Evolutionary conservation across 129 eudicot genomes (phyloP).

Genomic region (Helianthus tuberosus): DNA sequence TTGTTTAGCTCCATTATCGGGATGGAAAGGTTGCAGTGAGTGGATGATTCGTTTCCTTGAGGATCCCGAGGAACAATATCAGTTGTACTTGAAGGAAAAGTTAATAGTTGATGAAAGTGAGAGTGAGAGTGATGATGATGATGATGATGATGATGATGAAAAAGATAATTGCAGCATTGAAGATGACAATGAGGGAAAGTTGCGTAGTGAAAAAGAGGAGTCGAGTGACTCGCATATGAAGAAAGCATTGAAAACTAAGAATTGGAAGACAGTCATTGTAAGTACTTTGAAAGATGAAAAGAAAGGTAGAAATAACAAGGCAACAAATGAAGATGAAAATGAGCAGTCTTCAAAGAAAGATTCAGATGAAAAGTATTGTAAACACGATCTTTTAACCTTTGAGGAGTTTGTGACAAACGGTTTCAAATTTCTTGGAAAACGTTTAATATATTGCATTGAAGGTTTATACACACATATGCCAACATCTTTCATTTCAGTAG

Average conservation of each 20-base stretch:
- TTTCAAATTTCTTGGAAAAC: constrained; percentile 20
- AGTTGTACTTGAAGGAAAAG: constrained; percentile 20
- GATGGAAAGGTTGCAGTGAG: constrained; percentile 48
- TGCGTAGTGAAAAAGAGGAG: constrained; percentile 1
- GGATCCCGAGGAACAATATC: constrained; percentile 49
- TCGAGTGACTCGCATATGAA: not conserved
- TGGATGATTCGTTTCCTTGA: constrained; percentile 51
- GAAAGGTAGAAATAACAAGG: not conserved
- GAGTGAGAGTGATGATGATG: no score
- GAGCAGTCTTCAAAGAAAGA: constrained; percentile 12
- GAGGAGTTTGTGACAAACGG: constrained; percentile 44
- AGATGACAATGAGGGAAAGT: not conserved
- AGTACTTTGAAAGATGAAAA: constrained; percentile 2
- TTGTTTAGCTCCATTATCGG: constrained; percentile 43
- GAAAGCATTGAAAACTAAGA: constrained; percentile 7
- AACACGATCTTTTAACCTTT: constrained; percentile 29
- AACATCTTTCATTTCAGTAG: constrained; percentile 41
- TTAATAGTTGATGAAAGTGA: no score
- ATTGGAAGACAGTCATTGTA: constrained; percentile 21
- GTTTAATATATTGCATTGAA: constrained; percentile 34
- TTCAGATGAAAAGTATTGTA: not conserved
- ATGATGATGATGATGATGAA: no score
- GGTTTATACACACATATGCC: constrained; percentile 73
- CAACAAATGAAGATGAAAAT: no score
- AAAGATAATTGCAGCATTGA: no score